A percentile compares a stretch with the other conserved stretches of the same genome.
Evolutionary conservation across 257 asterid genomes (phyloP).

Genomic region (Fraxinus quadrangulata): DNA sequence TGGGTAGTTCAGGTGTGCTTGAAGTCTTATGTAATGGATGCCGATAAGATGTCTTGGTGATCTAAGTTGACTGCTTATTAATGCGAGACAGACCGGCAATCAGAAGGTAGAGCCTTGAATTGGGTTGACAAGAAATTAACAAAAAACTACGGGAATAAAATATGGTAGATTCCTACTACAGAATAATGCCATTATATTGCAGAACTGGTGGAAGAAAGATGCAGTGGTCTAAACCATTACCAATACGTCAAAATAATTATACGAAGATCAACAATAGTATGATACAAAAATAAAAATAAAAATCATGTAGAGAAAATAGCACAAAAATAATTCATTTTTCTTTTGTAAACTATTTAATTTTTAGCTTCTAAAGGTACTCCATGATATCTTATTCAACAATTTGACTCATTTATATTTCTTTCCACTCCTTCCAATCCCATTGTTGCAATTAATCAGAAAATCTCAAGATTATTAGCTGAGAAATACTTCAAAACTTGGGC

Average conservation of each 20-base stretch:
- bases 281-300: not conserved
- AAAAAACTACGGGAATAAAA: not conserved
- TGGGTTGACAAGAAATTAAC: not conserved
- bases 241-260: not conserved
- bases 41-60: not conserved
- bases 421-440: constrained; percentile 6
- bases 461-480: not conserved
- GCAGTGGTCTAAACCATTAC: not conserved
- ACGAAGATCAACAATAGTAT: not conserved
- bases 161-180: not conserved
- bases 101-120: not conserved
- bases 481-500: constrained; percentile 2
- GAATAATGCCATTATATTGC: not conserved
- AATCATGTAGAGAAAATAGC: not conserved
- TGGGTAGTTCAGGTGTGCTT: not conserved
- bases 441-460: constrained; percentile 3
- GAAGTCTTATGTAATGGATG: not conserved
- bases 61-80: not conserved
- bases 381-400: constrained; percentile 7
- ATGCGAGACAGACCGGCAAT: not conserved
- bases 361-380: not conserved
- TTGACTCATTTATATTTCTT: not conserved
- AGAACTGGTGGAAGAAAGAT: not conserved
- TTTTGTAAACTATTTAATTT: not conserved
- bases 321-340: not conserved